Evolutionary conservation across 306 rosid genomes (phyloP).

Genomic region (Oxytropis ochrocephala): DNA sequence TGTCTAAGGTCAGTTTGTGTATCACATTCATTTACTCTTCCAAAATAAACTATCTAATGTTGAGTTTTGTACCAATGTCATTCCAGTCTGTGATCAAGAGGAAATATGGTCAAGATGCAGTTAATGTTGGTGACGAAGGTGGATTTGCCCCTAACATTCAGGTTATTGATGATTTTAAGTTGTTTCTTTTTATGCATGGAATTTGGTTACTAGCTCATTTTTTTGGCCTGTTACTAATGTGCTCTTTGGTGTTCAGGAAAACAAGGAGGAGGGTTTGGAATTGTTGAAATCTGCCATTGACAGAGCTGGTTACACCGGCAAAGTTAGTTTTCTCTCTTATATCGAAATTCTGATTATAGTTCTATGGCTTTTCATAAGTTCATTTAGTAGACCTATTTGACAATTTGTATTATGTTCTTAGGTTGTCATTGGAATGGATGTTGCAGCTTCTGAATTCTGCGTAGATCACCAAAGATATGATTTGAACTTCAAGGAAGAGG

Average conservation of each 20-base stretch:
- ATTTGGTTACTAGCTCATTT: not conserved
- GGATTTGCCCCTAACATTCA: conserved; percentile 98
- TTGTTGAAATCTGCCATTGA: conserved; percentile 87
- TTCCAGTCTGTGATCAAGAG: conserved; percentile 90
- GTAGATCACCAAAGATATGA: conserved; percentile 67
- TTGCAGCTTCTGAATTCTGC: conserved; percentile 96
- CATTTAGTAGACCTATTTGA: not conserved
- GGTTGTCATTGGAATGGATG: conserved; percentile 99
- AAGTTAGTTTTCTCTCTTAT: conserved; percentile 42
- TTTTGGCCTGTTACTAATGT: conserved; percentile 4
- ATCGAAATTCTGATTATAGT: not conserved
- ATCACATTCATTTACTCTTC: not conserved
- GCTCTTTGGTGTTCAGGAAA: conserved; percentile 50
- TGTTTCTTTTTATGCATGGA: not conserved
- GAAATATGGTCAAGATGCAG: conserved; percentile 97
- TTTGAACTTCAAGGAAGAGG: too few species aligned
- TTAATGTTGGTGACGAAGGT: conserved; percentile 98
- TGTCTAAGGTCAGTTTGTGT: conserved; percentile 58
- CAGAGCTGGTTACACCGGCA: conserved; percentile 93
- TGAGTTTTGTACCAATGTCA: not conserved
- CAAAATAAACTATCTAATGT: not conserved
- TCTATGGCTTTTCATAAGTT: conserved; percentile 2
- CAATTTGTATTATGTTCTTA: conserved; percentile 15
- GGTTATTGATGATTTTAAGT: conserved; percentile 30
- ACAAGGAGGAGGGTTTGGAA: conserved; percentile 98